A percentile compares a stretch with the other conserved stretches of the same genome.
Evolutionary conservation across 768 basidiomycete genomes (phyloP).

Genomic region (Neoboletus magnificus): DNA sequence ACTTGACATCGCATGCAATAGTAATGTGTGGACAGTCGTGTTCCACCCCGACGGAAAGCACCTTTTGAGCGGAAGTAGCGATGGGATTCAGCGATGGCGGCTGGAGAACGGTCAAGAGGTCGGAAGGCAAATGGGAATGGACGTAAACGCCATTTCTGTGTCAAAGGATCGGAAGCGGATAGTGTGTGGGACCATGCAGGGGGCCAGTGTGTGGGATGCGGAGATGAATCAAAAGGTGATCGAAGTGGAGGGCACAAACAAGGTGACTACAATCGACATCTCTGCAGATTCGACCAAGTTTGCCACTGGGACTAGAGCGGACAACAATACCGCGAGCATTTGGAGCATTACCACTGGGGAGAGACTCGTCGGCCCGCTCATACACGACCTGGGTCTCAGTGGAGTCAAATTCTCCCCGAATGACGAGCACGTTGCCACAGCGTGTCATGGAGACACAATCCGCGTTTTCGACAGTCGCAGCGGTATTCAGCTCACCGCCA

Average conservation of each 20-base stretch:
- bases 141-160: not conserved
- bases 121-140: not conserved
- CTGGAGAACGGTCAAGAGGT: not conserved
- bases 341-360: not conserved
- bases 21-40: not conserved
- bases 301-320: not conserved
- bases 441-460: accelerated
- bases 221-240: not conserved
- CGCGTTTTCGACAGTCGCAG: not conserved
- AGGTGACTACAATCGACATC: not conserved
- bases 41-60: not conserved
- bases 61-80: not conserved
- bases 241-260: not conserved
- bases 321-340: not conserved
- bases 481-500: not conserved
- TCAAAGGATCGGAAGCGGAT: not conserved
- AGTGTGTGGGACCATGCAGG: not conserved
- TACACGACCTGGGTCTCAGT: not conserved
- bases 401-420: not conserved
- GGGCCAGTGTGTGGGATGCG: not conserved
- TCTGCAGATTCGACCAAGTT: not conserved
- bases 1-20: not conserved
- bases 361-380: not conserved
- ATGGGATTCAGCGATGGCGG: not conserved
- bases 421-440: not conserved